Conservation (phyloP, 2,329 filamentous ascomycete genomes). For the Exserohilum turcica region DNA sequence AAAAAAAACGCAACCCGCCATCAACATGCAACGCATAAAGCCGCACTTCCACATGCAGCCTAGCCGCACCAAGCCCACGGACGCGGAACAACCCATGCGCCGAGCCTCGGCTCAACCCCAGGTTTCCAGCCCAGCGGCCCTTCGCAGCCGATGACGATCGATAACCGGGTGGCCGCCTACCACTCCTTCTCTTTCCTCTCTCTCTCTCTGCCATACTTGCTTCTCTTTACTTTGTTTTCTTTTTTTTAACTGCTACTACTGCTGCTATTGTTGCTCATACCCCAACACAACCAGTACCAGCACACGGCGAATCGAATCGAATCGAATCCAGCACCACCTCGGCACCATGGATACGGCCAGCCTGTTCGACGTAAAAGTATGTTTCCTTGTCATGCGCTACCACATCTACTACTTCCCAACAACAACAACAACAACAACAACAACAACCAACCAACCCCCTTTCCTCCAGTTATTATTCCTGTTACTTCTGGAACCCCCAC, state of each 20-base stretch:
- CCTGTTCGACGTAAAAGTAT: constrained; percentile 47
- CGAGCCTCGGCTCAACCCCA: constrained; percentile 37
- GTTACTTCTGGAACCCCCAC: background rate
- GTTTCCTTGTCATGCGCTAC: no score
- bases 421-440: no score
- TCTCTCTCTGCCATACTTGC: no score
- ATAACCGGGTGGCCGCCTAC: constrained; percentile 10
- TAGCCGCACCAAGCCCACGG: background rate
- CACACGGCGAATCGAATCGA: background rate
- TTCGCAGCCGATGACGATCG: constrained; percentile 13
- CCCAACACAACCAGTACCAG: background rate
- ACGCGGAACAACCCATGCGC: constrained; percentile 10
- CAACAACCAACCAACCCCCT: no score
- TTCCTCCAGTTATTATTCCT: background rate
- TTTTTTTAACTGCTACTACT: no score
- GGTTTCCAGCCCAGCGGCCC: constrained; percentile 16
- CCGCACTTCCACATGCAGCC: no score
- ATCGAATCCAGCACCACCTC: background rate
- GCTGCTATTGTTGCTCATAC: no score
- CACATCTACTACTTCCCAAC: no score
- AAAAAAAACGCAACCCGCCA: no score
- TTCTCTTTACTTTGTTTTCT: no score
- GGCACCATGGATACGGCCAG: constrained; percentile 45
- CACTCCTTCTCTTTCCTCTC: no score
- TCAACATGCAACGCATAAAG: no score